Evolutionary conservation across 768 basidiomycete genomes (phyloP), one percentile per base, ranked within the genome.

Genomic region (Boletus rubroflammeus): DNA sequence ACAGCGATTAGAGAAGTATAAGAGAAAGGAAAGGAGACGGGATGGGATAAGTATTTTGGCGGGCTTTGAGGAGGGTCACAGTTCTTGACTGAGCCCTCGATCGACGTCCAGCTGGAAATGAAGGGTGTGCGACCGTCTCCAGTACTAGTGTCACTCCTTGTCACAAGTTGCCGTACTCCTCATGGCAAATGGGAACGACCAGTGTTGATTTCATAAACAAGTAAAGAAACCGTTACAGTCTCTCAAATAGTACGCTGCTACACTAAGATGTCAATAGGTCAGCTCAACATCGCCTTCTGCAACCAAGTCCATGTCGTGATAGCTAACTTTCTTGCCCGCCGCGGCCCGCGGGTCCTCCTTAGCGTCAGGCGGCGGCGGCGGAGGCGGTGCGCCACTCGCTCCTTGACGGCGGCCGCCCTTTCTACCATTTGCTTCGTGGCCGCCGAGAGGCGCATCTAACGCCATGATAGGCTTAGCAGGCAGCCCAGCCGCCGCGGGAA

Each of bases 231-330:
- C 13, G 50, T 11, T 55, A 60, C 60, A 62, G 25, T 51, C 55
- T 54, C 65, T 54, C 58, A 48, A 68, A 58, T 67, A 70, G 59
- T 57, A 43, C 28, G 56, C 45, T 57, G 50, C 44, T 66, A 69
- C 46, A 47, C 49, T 69, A 67, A 57, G 58, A n/a, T 55, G 50
- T 73, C 56, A 74, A 52, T 74, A 74, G 29, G 72, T 70, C 63
- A 85, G 68, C 66, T 85, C 83, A 64, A 82, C 81, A 69, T 83
- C 86, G 36, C 81, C 86, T 78, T 90, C 90, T 28, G 92, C 90
- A 60, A 93, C 90, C 69, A 89, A 76, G 75, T 98, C 95, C 85
- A 97, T 90, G 72, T 98, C 95, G 68, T 93, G 86, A 67, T 98
- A 98, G 73, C 90, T 93, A 51, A 98, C 84, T 71, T 90, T 83